Conservation (phyloP, 331 rosid genomes). For the Malus hybrid region DNA sequence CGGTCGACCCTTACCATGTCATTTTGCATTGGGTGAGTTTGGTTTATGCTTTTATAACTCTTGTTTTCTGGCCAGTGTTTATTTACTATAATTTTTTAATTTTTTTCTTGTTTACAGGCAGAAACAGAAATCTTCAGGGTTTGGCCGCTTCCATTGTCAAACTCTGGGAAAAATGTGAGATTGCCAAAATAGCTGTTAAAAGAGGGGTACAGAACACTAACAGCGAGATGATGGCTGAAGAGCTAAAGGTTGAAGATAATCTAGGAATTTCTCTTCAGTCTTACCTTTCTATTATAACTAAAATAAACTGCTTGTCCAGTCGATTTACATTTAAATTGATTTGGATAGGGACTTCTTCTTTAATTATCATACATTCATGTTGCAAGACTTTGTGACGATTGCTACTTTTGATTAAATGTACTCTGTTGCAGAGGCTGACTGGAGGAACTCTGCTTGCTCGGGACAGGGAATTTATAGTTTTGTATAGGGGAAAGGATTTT, state of each 20-base stretch:
- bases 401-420: not conserved
- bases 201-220: slow-evolving; percentile 91
- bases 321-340: not conserved
- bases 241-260: slow-evolving; percentile 55
- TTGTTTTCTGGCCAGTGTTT: slow-evolving; percentile 9
- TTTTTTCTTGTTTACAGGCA: slow-evolving; percentile 38
- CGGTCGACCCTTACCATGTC: slow-evolving; percentile 68
- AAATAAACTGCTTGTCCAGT: not conserved
- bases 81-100: slow-evolving; percentile 5
- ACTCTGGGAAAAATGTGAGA: slow-evolving; percentile 95
- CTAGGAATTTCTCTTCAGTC: slow-evolving; percentile 5
- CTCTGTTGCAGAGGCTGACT: slow-evolving; percentile 64
- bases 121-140: slow-evolving; percentile 85
- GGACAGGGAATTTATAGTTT: slow-evolving; percentile 65
- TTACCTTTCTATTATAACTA: not conserved
- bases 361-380: not conserved
- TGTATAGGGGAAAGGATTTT: slow-evolving; percentile 92
- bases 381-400: not conserved
- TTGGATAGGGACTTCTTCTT: not conserved
- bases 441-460: slow-evolving; percentile 90
- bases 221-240: slow-evolving; percentile 80
- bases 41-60: slow-evolving; percentile 2
- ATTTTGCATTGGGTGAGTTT: slow-evolving; percentile 83
- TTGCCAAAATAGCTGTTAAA: slow-evolving; percentile 84
- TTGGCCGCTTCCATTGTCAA: slow-evolving; percentile 70